Conservation (phyloP, 2,329 filamentous ascomycete species). For the Chaetomiaceae sp. region DNA sequence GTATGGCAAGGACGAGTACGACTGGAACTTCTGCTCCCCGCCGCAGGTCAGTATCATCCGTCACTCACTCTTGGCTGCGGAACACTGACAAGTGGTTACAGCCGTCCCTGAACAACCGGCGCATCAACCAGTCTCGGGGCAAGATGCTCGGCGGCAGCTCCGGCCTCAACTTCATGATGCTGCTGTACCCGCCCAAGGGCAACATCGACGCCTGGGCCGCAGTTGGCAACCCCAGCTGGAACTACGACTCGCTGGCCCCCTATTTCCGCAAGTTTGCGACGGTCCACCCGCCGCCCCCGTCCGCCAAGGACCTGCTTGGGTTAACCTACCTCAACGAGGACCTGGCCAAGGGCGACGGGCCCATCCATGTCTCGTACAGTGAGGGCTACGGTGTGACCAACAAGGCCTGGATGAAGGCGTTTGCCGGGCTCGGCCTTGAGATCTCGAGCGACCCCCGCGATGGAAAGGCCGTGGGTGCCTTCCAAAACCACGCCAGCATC, state of each 20-base stretch:
- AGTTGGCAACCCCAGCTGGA: constrained; percentile 29
- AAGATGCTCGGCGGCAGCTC: constrained; percentile 33
- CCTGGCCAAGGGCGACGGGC: constrained; percentile 31
- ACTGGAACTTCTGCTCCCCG: constrained; percentile 38
- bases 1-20: constrained; percentile 36
- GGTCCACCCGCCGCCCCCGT: constrained; percentile 28
- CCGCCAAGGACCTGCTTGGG: constrained; percentile 28
- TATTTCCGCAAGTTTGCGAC: constrained; percentile 36
- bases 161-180: constrained; percentile 29
- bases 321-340: constrained; percentile 33
- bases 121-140: constrained; percentile 32
- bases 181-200: constrained; percentile 27
- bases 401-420: constrained; percentile 36
- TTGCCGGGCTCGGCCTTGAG: constrained; percentile 32
- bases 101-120: constrained; percentile 27
- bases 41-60: constrained; percentile 30
- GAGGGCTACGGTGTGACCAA: constrained; percentile 33
- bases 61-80: too few species aligned
- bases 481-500: constrained; percentile 23
- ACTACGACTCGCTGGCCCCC: constrained; percentile 27
- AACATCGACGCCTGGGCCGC: constrained; percentile 30
- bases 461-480: constrained; percentile 20
- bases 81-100: constrained; percentile 3
- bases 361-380: constrained; percentile 36
- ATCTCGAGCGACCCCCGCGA: constrained; percentile 32